These are phyloP conservation scores for Thraustotheca clavata DNA, from an alignment of 352 stramenopile genomes.

Conservation along the genomic window DNA sequence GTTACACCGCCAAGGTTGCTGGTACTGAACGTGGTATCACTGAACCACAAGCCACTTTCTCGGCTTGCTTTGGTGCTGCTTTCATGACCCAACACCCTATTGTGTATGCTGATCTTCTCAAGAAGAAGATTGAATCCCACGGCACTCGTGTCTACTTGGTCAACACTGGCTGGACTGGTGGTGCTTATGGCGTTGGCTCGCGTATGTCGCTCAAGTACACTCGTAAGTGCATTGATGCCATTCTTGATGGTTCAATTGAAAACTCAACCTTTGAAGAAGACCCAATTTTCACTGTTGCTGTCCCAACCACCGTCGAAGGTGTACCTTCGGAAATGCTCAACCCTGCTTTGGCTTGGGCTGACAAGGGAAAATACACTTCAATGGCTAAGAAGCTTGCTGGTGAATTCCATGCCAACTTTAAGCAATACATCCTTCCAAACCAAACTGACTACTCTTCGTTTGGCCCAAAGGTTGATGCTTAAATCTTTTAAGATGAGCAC, in stretches of 20 bases:
- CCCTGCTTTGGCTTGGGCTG: slow-evolving; percentile 60
- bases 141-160: slow-evolving; percentile 55
- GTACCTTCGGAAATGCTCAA: slow-evolving; percentile 71
- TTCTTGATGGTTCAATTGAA: slow-evolving; percentile 64
- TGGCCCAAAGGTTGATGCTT: slow-evolving; percentile 10
- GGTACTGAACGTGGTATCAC: slow-evolving; percentile 45
- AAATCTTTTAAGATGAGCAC: not conserved
- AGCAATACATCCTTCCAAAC: slow-evolving; percentile 76
- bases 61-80: slow-evolving; percentile 43
- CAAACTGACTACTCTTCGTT: slow-evolving; percentile 28
- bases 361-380: slow-evolving; percentile 72
- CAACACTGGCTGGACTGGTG: slow-evolving; percentile 95
- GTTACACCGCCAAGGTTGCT: slow-evolving; percentile 50
- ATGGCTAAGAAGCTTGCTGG: slow-evolving; percentile 64
- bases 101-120: slow-evolving; percentile 43
- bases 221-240: slow-evolving; percentile 65
- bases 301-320: slow-evolving; percentile 47
- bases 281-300: slow-evolving; percentile 63
- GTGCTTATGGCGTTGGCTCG: slow-evolving; percentile 92
- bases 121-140: slow-evolving; percentile 47
- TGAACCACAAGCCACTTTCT: slow-evolving; percentile 45
- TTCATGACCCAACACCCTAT: slow-evolving; percentile 55
- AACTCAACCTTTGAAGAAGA: slow-evolving; percentile 54
- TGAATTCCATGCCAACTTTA: slow-evolving; percentile 79
- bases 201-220: slow-evolving; percentile 93